Evolutionary conservation across 129 eudicot species (phyloP).

Genomic region (Centaurea solstitialis): DNA sequence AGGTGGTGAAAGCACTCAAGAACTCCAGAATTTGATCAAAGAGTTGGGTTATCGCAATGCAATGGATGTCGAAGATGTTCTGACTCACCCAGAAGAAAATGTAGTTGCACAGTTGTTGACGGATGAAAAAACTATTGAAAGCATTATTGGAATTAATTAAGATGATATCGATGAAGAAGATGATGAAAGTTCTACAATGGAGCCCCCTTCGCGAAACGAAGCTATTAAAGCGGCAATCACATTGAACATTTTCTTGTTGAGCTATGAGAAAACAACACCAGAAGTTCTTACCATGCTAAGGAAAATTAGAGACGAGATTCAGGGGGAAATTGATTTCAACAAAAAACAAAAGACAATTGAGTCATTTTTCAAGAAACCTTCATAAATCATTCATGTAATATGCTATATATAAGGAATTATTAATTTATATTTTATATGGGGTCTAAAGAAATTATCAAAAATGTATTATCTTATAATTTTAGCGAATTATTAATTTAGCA

Average conservation of each 20-base stretch:
- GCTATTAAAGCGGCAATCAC: constrained; percentile 16
- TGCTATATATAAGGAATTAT: constrained; percentile 29
- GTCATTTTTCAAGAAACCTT: constrained; percentile 3
- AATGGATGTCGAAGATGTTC: too few species aligned
- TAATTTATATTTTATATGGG: constrained; percentile 26
- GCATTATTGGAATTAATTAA: constrained; percentile 29
- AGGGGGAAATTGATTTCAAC: too few species aligned
- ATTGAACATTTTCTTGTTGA: constrained; percentile 18
- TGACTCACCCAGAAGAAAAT: too few species aligned
- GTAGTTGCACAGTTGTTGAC: too few species aligned
- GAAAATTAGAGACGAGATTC: too few species aligned
- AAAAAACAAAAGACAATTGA: too few species aligned
- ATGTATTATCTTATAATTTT: too few species aligned
- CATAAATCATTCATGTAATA: constrained; percentile 11
- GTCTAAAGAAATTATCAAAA: constrained; percentile 11
- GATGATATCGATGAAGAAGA: constrained; percentile 30
- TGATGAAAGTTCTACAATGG: constrained; percentile 31
- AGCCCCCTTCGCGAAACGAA: constrained; percentile 24
- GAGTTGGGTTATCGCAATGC: too few species aligned
- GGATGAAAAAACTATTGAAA: constrained; percentile 3
- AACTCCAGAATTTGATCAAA: too few species aligned
- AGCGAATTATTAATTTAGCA: background rate
- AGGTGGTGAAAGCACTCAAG: too few species aligned
- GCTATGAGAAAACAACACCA: constrained; percentile 6
- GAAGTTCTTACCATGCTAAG: too few species aligned